These are phyloP conservation scores for Crucihimalaya himalaica DNA, from an alignment of 345 rosid genomes.

Conservation along the genomic window DNA sequence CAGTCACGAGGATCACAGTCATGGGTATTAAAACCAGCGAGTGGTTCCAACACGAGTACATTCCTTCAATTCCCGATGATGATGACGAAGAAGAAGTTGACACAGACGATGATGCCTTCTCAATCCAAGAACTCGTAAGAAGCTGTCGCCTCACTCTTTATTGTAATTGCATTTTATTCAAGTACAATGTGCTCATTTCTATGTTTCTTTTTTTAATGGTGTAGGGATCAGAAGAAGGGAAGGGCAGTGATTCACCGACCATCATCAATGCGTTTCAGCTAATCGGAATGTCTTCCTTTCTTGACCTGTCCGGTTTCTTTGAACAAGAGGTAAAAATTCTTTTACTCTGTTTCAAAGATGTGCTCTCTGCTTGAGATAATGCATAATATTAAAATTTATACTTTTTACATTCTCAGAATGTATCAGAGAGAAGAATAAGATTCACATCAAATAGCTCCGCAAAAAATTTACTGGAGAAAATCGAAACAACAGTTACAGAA, in stretches of 20 bases:
- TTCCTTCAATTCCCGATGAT: slow-evolving; percentile 61
- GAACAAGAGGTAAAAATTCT: slow-evolving; percentile 69
- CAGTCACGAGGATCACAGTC: slow-evolving; percentile 63
- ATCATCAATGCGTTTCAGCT: slow-evolving; percentile 86
- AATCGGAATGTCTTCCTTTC: slow-evolving; percentile 95
- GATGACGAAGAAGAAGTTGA: slow-evolving; percentile 70
- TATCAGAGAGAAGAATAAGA: slow-evolving; percentile 90
- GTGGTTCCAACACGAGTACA: slow-evolving; percentile 75
- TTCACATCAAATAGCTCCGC: slow-evolving; percentile 79
- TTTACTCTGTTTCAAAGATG: slow-evolving; percentile 12
- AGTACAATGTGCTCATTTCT: slow-evolving; percentile 14
- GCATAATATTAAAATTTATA: not conserved
- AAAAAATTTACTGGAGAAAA: slow-evolving; percentile 74
- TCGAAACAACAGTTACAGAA: slow-evolving; percentile 60
- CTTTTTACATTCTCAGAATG: slow-evolving; percentile 49
- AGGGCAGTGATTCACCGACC: slow-evolving; percentile 56
- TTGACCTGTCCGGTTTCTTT: slow-evolving; percentile 92
- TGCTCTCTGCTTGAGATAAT: slow-evolving; percentile 17
- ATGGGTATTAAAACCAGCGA: slow-evolving; percentile 64
- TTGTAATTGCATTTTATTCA: not conserved
- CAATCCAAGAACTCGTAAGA: slow-evolving; percentile 63
- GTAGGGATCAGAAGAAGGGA: slow-evolving; percentile 57
- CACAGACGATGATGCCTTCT: slow-evolving; percentile 56
- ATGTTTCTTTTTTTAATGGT: slow-evolving; percentile 19
- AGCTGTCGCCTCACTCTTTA: not conserved